Percentiles rank a stretch among this genome's conserved stretches.
phyloP scores from a whole-genome alignment of 1,284 basidiomycete genomes.

The Apiotrichum mycotoxinovorans region DNA sequence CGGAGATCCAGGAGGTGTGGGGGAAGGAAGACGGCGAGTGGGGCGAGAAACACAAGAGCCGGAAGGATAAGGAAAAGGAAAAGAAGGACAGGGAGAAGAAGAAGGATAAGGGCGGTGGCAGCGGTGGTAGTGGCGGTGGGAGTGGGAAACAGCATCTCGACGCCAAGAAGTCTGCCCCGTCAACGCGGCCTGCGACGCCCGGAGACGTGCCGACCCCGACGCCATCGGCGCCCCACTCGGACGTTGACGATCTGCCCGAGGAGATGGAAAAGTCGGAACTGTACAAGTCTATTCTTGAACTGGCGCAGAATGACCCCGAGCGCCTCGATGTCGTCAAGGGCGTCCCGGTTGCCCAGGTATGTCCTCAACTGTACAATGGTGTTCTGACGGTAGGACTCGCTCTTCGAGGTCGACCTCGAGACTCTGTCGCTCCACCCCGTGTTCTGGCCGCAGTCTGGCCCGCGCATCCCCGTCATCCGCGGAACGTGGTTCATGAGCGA shows the following conservation, averaged over 20 bases:
- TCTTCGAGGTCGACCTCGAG: slow-evolving; percentile 48
- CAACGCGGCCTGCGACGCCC: not conserved
- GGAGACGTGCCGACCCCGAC: not conserved
- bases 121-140: too few relatives aligned
- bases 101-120: slow-evolving; percentile 8
- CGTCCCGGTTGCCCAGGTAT: slow-evolving; percentile 48
- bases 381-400: slow-evolving; percentile 41
- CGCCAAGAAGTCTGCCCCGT: not conserved
- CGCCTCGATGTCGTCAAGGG: slow-evolving; percentile 43
- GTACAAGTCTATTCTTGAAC: slow-evolving; percentile 35
- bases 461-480: slow-evolving; percentile 53
- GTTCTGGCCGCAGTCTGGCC: slow-evolving; percentile 55
- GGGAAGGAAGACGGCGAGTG: slow-evolving; percentile 34
- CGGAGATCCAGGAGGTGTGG: slow-evolving; percentile 23
- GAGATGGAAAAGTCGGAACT: slow-evolving; percentile 2
- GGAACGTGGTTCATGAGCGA: slow-evolving; percentile 55
- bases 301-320: slow-evolving; percentile 33
- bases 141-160: not conserved
- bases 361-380: not conserved
- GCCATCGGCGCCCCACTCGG: not conserved
- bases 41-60: slow-evolving; percentile 36
- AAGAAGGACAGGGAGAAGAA: slow-evolving; percentile 20
- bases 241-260: not conserved
- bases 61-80: slow-evolving; percentile 48
- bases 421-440: slow-evolving; percentile 53